A percentile compares a stretch with the other conserved stretches of the same genome.
Conservation (phyloP, 2,329 filamentous ascomycete genomes). For the Aspergillus texensis region DNA sequence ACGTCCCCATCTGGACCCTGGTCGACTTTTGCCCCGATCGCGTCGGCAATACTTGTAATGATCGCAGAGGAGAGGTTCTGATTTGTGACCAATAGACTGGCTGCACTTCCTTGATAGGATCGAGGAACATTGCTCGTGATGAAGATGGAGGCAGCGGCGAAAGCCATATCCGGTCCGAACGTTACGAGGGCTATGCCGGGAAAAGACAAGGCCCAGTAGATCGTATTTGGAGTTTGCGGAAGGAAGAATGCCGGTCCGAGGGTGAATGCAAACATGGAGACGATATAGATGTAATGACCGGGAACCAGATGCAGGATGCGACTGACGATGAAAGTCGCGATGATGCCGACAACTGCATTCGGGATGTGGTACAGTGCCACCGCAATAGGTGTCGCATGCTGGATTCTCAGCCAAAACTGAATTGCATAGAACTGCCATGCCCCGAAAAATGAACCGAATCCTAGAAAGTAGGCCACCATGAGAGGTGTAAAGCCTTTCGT, state of each 20-base stretch:
- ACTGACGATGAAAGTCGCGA: conserved; percentile 51
- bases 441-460: conserved; percentile 49
- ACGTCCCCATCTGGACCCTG: conserved; percentile 25
- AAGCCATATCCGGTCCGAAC: conserved; percentile 52
- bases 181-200: conserved; percentile 50
- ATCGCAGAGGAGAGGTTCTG: conserved; percentile 52
- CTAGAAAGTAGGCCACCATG: conserved; percentile 49
- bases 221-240: conserved; percentile 43
- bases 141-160: conserved; percentile 53
- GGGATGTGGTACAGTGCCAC: conserved; percentile 50
- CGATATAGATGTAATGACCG: conserved; percentile 50
- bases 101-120: conserved; percentile 52
- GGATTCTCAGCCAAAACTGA: conserved; percentile 44
- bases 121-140: conserved; percentile 51
- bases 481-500: conserved; percentile 48
- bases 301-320: conserved; percentile 50
- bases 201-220: conserved; percentile 51
- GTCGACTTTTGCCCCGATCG: conserved; percentile 37
- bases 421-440: conserved; percentile 45
- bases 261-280: conserved; percentile 47
- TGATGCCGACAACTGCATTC: conserved; percentile 48
- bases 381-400: conserved; percentile 43
- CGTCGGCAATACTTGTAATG: conserved; percentile 39
- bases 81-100: conserved; percentile 51
- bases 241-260: conserved; percentile 45